Conservation (phyloP, 2,329 filamentous ascomycete species). For the Zopfia rhizophila region DNA sequence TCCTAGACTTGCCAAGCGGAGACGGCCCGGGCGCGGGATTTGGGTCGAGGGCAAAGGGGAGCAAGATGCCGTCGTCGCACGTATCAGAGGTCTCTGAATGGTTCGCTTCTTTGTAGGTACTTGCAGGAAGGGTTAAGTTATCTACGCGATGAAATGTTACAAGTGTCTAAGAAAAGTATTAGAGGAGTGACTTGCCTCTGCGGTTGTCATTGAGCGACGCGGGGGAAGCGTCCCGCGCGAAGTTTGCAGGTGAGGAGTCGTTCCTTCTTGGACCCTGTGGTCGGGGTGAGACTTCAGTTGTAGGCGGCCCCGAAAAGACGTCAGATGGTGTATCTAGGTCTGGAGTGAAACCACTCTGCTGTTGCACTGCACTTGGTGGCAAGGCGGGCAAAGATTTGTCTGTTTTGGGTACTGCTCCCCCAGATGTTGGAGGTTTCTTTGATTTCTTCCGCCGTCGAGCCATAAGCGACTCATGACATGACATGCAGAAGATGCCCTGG, state of each 20-base stretch:
- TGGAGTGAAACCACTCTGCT: slow-evolving; percentile 67
- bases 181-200: slow-evolving; percentile 42
- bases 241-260: slow-evolving; percentile 47
- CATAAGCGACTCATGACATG: slow-evolving; percentile 97
- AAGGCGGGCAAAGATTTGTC: slow-evolving; percentile 95
- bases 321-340: slow-evolving; percentile 67
- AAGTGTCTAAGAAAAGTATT: slow-evolving; percentile 3
- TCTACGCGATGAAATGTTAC: slow-evolving; percentile 52
- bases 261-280: slow-evolving; percentile 47
- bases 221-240: slow-evolving; percentile 52
- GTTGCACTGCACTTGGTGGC: slow-evolving; percentile 76
- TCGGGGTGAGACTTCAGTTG: slow-evolving; percentile 73
- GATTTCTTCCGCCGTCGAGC: slow-evolving; percentile 88
- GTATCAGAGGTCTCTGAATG: slow-evolving; percentile 73
- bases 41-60: slow-evolving; percentile 64
- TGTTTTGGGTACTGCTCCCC: slow-evolving; percentile 68
- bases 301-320: slow-evolving; percentile 70
- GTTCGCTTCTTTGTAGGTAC: slow-evolving; percentile 80
- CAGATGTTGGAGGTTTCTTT: slow-evolving; percentile 59
- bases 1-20: slow-evolving; percentile 46
- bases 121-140: slow-evolving; percentile 76
- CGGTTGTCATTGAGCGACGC: slow-evolving; percentile 40
- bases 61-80: slow-evolving; percentile 62
- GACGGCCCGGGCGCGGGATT: slow-evolving; percentile 56
- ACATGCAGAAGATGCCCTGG: slow-evolving; percentile 99